phyloP scores from a whole-genome alignment of 2,329 filamentous ascomycete species.

The Nannizziopsis barbatae region DNA sequence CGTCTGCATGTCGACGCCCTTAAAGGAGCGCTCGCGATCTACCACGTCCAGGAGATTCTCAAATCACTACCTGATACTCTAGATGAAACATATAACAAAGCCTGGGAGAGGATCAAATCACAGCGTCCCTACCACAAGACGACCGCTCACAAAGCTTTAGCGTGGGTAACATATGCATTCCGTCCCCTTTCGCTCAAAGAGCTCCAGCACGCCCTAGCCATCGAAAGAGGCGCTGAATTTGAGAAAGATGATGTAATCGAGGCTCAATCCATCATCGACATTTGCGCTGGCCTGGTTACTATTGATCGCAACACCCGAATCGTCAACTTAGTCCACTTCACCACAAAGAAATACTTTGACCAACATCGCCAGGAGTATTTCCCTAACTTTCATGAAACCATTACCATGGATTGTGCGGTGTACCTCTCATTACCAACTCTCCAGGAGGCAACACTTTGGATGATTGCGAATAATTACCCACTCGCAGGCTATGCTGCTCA shows the following conservation, averaged over 20 bases:
- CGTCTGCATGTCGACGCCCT: conserved; percentile 20
- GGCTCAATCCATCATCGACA: conserved; percentile 18
- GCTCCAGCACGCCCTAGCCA: conserved; percentile 36
- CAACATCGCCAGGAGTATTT: conserved; percentile 12
- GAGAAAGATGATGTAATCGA: conserved; percentile 29
- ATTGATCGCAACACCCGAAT: conserved; percentile 23
- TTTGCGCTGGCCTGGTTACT: conserved; percentile 27
- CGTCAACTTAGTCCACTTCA: conserved; percentile 28
- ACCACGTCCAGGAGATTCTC: conserved; percentile 9
- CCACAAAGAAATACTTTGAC: conserved; percentile 26
- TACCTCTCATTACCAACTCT: conserved; percentile 20
- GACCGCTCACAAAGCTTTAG: conserved; percentile 32
- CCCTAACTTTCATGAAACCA: conserved; percentile 13
- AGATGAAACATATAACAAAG: conserved; percentile 32
- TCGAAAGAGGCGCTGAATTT: conserved; percentile 23
- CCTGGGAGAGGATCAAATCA: conserved; percentile 23
- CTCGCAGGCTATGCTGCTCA: conserved; percentile 17
- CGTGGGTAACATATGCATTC: conserved; percentile 34
- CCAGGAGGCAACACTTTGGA: neutral
- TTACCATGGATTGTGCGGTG: conserved; percentile 16
- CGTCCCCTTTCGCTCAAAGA: conserved; percentile 27
- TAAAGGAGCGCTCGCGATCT: neutral
- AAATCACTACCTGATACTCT: conserved; percentile 17
- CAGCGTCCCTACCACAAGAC: neutral
- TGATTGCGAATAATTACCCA: conserved; percentile 5